phyloP scores from a whole-genome alignment of 495 filamentous ascomycete species.

The Jackrogersella multiformis region DNA sequence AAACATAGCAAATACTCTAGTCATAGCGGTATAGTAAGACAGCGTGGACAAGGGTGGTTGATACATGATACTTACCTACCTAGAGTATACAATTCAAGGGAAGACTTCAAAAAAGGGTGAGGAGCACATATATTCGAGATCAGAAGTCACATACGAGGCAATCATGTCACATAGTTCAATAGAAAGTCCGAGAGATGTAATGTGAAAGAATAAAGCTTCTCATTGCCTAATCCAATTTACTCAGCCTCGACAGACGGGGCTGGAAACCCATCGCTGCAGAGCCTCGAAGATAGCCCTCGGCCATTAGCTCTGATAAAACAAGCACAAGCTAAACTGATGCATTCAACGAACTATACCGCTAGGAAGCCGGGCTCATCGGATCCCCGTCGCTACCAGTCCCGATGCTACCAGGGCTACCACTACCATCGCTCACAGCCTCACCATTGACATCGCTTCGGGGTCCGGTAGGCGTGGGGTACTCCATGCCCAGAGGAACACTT shows the following conservation, averaged over 20 bases:
- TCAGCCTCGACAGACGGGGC: constrained; percentile 19
- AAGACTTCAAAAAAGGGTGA: background rate
- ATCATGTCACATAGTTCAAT: constrained; percentile 28
- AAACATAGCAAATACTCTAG: background rate
- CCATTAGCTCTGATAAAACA: constrained; percentile 4
- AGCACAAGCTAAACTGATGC: constrained; percentile 6
- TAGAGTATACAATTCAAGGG: too few species aligned
- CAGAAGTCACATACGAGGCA: background rate
- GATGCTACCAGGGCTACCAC: constrained; percentile 38
- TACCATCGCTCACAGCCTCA: constrained; percentile 31
- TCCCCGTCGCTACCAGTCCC: constrained; percentile 42
- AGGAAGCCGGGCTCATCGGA: constrained; percentile 42
- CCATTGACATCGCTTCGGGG: constrained; percentile 22
- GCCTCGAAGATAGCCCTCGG: constrained; percentile 9
- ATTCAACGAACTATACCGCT: constrained; percentile 9
- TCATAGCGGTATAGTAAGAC: background rate
- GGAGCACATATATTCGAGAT: background rate
- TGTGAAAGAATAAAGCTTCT: constrained; percentile 30
- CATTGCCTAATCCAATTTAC: constrained; percentile 41
- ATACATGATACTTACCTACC: too few species aligned
- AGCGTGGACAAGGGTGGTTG: too few species aligned
- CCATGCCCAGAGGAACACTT: constrained; percentile 35
- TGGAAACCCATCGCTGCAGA: constrained; percentile 19
- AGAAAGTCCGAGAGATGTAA: background rate
- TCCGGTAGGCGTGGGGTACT: constrained; percentile 34